Percentiles rank a stretch among this genome's conserved stretches.
Conservation (phyloP, 108 stramenopile genomes). For the Craspedostauros australis region DNA sequence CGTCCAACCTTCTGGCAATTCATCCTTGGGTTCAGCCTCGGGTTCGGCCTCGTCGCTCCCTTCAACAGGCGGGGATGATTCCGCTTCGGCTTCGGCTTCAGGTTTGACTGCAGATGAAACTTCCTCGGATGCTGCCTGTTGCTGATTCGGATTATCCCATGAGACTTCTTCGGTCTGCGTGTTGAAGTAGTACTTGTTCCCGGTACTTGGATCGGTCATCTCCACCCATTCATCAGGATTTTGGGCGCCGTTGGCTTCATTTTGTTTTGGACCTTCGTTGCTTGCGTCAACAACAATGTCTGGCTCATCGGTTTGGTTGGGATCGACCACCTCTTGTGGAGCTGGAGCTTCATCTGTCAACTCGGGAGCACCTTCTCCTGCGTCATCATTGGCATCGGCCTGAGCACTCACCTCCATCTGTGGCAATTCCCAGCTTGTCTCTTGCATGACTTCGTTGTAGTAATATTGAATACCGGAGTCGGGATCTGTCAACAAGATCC, state of each 20-base stretch:
- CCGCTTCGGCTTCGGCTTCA: constrained; percentile 1
- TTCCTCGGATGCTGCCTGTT: not conserved
- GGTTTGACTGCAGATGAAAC: not conserved
- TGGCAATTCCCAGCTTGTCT: constrained; percentile 41
- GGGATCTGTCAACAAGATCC: constrained; percentile 29
- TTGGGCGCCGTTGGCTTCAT: not conserved
- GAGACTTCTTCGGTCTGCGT: constrained; percentile 16
- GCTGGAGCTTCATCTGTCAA: not conserved
- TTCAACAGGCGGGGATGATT: not conserved
- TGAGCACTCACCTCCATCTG: not conserved
- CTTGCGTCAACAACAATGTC: not conserved
- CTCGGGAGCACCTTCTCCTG: not conserved
- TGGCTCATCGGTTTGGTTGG: not conserved
- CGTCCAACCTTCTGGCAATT: constrained; percentile 31
- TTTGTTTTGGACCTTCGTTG: not conserved
- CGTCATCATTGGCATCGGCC: not conserved
- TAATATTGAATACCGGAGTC: constrained; percentile 27
- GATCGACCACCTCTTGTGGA: not conserved
- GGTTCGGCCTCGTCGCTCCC: not conserved
- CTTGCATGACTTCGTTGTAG: constrained; percentile 25
- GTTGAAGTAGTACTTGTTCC: constrained; percentile 42
- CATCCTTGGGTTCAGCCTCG: not conserved
- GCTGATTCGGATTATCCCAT: constrained; percentile 18
- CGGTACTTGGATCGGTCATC: constrained; percentile 23
- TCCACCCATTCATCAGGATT: constrained; percentile 38